Evolutionary conservation across 495 filamentous ascomycete species (phyloP).

Genomic region (Tuber borchii): DNA sequence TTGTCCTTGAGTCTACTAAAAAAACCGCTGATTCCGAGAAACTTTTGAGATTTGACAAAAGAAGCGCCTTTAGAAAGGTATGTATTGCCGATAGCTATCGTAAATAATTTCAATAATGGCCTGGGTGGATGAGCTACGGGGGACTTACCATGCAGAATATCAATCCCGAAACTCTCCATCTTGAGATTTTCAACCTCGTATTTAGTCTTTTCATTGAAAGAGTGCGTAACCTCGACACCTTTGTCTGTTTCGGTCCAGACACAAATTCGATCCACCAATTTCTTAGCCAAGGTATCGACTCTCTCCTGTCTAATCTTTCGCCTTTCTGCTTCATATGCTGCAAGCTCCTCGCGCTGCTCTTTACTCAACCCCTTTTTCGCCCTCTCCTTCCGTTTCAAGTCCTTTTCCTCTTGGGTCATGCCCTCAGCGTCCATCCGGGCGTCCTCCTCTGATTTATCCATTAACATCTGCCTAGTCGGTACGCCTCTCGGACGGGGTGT

Average conservation of each 20-base stretch:
- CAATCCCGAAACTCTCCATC: slow-evolving; percentile 97
- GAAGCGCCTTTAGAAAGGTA: slow-evolving; percentile 82
- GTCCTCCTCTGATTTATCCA: slow-evolving; percentile 84
- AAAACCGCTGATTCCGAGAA: slow-evolving; percentile 92
- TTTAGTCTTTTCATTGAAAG: slow-evolving; percentile 89
- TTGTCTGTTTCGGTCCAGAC: slow-evolving; percentile 98
- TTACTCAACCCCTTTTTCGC: slow-evolving; percentile 76
- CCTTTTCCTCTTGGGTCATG: slow-evolving; percentile 63
- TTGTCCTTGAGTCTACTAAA: slow-evolving; percentile 92
- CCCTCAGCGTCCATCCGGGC: slow-evolving; percentile 61
- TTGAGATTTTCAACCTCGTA: slow-evolving; percentile 96
- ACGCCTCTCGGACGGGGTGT: slow-evolving; percentile 60
- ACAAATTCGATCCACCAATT: slow-evolving; percentile 82
- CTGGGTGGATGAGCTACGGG: neutral
- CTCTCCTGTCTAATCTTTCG: slow-evolving; percentile 80
- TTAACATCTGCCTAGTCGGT: slow-evolving; percentile 73
- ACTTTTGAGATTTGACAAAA: slow-evolving; percentile 90
- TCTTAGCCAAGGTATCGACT: slow-evolving; percentile 71
- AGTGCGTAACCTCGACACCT: slow-evolving; percentile 68
- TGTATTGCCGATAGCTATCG: slow-evolving; percentile 69
- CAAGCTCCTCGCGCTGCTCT: slow-evolving; percentile 85
- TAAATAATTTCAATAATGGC: slow-evolving; percentile 5
- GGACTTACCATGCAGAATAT: slow-evolving; percentile 68
- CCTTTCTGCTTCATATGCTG: slow-evolving; percentile 81
- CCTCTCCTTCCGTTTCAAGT: slow-evolving; percentile 69